A percentile compares a stretch with the other conserved stretches of the same genome.
Conservation (phyloP, 768 basidiomycete genomes). For the Suillus fuscotomentosus region DNA sequence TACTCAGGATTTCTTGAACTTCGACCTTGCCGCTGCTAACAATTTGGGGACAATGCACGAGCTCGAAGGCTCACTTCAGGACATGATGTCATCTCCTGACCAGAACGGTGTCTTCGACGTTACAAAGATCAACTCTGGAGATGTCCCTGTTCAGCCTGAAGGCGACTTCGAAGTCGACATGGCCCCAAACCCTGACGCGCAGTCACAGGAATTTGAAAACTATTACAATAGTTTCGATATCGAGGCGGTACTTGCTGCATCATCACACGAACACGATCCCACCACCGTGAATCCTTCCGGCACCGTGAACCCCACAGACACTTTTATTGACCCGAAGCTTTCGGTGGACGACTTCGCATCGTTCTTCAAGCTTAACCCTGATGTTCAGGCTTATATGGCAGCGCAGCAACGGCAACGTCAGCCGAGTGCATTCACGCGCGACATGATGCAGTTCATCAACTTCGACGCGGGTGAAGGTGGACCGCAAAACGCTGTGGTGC, state of each 20-base stretch:
- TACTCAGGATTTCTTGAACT: constrained; percentile 12
- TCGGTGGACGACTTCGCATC: constrained; percentile 13
- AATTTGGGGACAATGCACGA: not conserved
- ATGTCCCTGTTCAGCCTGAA: constrained; percentile 32
- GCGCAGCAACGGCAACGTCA: constrained; percentile 13
- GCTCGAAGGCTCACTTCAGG: constrained; percentile 21
- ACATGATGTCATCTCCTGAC: constrained; percentile 29
- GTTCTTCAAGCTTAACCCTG: constrained; percentile 20
- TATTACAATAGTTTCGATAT: constrained; percentile 26
- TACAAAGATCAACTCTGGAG: constrained; percentile 29
- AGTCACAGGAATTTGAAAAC: constrained; percentile 10
- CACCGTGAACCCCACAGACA: constrained; percentile 1
- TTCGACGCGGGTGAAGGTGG: constrained; percentile 25
- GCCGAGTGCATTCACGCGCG: constrained; percentile 23
- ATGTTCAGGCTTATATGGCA: constrained; percentile 12
- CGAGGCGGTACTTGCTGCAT: not conserved
- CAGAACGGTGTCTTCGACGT: constrained; percentile 38
- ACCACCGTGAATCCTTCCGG: not conserved
- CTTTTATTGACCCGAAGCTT: constrained; percentile 9
- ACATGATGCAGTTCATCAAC: constrained; percentile 40
- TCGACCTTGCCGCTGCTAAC: constrained; percentile 15
- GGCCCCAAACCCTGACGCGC: constrained; percentile 5
- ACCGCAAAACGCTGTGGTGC: constrained; percentile 12
- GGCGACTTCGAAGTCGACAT: constrained; percentile 37
- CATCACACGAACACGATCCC: not conserved